Conservation (phyloP, 176 grass and related monocot species). For the Phoenix roebelenii region DNA sequence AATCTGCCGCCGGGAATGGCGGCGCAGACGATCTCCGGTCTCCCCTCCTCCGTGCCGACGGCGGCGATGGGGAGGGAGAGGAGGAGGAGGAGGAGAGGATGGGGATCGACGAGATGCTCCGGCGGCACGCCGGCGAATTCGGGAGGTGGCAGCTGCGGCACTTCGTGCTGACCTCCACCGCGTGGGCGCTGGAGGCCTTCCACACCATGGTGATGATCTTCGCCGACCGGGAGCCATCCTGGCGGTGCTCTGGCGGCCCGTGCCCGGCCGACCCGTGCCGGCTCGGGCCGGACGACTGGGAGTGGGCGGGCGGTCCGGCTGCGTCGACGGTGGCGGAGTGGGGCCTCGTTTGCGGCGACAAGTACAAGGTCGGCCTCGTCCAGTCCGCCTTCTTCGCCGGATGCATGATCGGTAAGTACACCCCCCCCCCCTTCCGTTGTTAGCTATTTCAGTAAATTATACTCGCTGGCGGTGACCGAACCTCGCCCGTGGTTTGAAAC, state of each 20-base stretch:
- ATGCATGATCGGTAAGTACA: constrained; percentile 60
- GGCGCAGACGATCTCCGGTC: background rate
- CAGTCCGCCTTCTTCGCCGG: constrained; percentile 83
- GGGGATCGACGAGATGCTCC: constrained; percentile 70
- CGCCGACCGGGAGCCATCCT: constrained; percentile 62
- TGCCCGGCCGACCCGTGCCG: constrained; percentile 40
- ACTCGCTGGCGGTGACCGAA: too few relatives aligned
- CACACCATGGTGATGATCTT: constrained; percentile 98
- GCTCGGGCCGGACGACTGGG: constrained; percentile 31
- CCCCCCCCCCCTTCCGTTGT: background rate
- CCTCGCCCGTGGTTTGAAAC: too few relatives aligned
- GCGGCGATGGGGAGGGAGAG: background rate
- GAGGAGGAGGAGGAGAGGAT: constrained; percentile 13
- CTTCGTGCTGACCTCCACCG: constrained; percentile 62
- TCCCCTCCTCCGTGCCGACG: constrained; percentile 2
- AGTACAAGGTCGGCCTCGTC: constrained; percentile 82
- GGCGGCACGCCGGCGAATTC: constrained; percentile 57
- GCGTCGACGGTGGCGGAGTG: constrained; percentile 72
- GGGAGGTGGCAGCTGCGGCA: constrained; percentile 93
- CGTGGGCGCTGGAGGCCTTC: constrained; percentile 82
- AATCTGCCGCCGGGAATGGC: background rate
- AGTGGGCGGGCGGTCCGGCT: constrained; percentile 34
- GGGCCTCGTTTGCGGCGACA: constrained; percentile 61
- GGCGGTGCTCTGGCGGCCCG: background rate
- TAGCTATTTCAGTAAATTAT: too few relatives aligned